Base-by-base conservation (phyloP, 768 basidiomycete species). In the Tulasnella calospora region DNA sequence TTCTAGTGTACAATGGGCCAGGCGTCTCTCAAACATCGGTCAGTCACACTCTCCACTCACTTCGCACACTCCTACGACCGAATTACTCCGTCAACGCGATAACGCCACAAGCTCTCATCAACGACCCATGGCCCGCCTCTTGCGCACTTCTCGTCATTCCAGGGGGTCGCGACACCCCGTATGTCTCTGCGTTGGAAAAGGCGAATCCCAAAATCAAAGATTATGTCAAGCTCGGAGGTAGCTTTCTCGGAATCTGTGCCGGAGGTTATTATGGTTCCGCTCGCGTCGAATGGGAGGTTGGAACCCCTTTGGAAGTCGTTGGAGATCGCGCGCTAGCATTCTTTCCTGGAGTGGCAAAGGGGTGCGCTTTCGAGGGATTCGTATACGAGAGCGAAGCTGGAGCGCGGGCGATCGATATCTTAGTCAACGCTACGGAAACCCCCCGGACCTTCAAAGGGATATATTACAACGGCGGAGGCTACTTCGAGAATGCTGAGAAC, bases 61-160 rank as follows among this genome's bases (percentile, higher is more conserved):
- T 95, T 23, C 86, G 88, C 40, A 82, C 87, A 2, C 81, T 92
- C 38, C 89, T 97, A 27, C 82, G 87, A 19, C 91, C 94, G 0
- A 88, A 91, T 83, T 96, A 96, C 83, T 89, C 93, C 17, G 90
- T 97, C 61, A 93, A 94, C 79, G 83, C 89, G 21, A 87, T 95
- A 73, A 85, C 90, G 0, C 86, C 87, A 15, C 85, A 88, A 55
- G 83, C 88, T 2, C 85, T 98, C 7, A 84, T 86, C 0, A 85
- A 87, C 0, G 91, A 92, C 40, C 95, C 96, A 27, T 98, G 96
- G 96, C 83, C 89, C 47, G 82, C 85, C 8, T 87, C 88, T 13
- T 96, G 94, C 82, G 91, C 92, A 2, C 86, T 97, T 1, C 88
- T 98, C 23, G 92, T 96, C 73, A 85, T 97, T 78, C 90, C 93